These are phyloP conservation scores for Fraxinus paxiana DNA, from an alignment of 305 asterid species.

Conservation along the genomic window DNA sequence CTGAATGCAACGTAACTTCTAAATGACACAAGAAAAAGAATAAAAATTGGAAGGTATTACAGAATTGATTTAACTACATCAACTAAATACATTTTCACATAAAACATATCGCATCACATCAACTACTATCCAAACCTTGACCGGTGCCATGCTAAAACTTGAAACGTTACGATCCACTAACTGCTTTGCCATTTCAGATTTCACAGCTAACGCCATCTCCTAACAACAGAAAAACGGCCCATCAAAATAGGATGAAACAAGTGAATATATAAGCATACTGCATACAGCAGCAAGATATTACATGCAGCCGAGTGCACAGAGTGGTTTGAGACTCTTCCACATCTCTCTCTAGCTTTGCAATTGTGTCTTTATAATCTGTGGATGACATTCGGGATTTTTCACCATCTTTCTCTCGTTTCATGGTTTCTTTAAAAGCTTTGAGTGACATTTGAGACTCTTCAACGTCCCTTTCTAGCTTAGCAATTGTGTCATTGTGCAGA, in stretches of 20 bases:
- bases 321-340: conserved; percentile 59
- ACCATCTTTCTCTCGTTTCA: conserved; percentile 39
- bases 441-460: conserved; percentile 55
- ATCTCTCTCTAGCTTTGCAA: conserved; percentile 56
- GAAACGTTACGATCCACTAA: conserved; percentile 61
- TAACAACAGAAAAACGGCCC: conserved; percentile 26
- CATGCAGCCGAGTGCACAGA: conserved; percentile 62
- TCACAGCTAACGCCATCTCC: conserved; percentile 82
- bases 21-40: conserved; percentile 8
- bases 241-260: conserved; percentile 27
- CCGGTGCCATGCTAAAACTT: conserved; percentile 76
- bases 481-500: conserved; percentile 37
- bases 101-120: conserved; percentile 18
- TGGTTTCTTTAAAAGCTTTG: conserved; percentile 38
- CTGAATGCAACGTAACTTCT: not conserved
- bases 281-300: conserved; percentile 27
- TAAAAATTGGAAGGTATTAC: not conserved
- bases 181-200: conserved; percentile 59
- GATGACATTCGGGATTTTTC: conserved; percentile 32
- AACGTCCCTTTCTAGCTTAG: conserved; percentile 55
- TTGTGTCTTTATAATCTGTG: conserved; percentile 31
- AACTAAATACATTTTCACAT: conserved; percentile 4
- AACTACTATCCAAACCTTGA: conserved; percentile 59
- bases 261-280: conserved; percentile 12
- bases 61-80: conserved; percentile 6